phyloP scores from a whole-genome alignment of 1,284 basidiomycete species.

The Apiotrichum gracile region DNA sequence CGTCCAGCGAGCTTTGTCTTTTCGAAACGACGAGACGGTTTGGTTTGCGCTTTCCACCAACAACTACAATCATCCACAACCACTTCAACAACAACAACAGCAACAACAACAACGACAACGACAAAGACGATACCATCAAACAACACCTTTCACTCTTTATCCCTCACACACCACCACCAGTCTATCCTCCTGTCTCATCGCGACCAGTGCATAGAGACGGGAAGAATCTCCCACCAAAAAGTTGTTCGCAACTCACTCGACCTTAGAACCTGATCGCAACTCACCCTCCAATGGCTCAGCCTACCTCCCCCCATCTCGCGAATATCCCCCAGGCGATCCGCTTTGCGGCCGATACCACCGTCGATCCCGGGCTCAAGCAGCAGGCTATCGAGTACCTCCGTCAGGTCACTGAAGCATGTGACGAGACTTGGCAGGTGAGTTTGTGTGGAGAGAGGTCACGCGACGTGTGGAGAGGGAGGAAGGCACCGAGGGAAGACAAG shows the following conservation, averaged over 20 bases:
- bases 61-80: too few relatives aligned
- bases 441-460: neutral
- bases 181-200: neutral
- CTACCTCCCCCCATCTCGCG: constrained; percentile 37
- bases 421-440: constrained; percentile 48
- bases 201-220: neutral
- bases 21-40: too few relatives aligned
- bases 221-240: neutral
- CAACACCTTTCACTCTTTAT: too few relatives aligned
- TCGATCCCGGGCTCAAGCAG: constrained; percentile 38
- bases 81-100: too few relatives aligned
- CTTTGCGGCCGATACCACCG: constrained; percentile 39
- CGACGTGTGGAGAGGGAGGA: neutral
- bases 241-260: neutral
- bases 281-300: constrained; percentile 17
- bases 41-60: too few relatives aligned
- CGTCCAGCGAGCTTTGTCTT: too few relatives aligned
- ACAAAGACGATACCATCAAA: too few relatives aligned
- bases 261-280: neutral
- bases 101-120: neutral
- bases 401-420: constrained; percentile 43
- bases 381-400: constrained; percentile 45
- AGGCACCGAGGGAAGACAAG: too few relatives aligned
- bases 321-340: constrained; percentile 46
- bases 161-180: neutral